A percentile compares a stretch with the other conserved stretches of the same genome.
phyloP scores from a whole-genome alignment of 129 eudicot genomes.

The Deinandra increscens region DNA sequence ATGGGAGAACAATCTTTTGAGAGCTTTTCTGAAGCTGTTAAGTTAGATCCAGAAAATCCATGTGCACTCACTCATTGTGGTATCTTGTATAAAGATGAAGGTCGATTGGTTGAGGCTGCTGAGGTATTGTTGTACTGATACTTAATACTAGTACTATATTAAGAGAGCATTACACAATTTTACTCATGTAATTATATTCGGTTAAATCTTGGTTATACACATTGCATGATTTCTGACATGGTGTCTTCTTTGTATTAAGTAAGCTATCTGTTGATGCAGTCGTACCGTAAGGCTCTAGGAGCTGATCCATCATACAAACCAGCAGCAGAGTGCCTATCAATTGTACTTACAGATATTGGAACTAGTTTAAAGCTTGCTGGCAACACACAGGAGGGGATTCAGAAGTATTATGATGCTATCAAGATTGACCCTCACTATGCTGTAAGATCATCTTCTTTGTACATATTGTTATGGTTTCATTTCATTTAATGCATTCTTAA shows the following conservation, averaged over 20 bases:
- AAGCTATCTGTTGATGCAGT: slow-evolving; percentile 45
- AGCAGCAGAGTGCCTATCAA: slow-evolving; percentile 90
- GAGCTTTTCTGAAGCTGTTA: slow-evolving; percentile 80
- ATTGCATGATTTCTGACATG: not conserved
- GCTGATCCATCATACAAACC: slow-evolving; percentile 87
- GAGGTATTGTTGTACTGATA: slow-evolving; percentile 58
- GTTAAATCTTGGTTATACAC: not conserved
- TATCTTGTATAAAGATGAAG: slow-evolving; percentile 91
- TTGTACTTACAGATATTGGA: slow-evolving; percentile 92
- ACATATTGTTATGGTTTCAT: not conserved
- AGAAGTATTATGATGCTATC: slow-evolving; percentile 94
- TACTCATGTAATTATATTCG: not conserved
- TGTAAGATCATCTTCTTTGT: slow-evolving; percentile 41
- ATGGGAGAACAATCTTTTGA: slow-evolving; percentile 74
- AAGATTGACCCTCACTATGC: slow-evolving; percentile 93
- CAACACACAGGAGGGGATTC: slow-evolving; percentile 92
- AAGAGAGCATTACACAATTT: not conserved
- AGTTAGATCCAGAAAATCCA: slow-evolving; percentile 80
- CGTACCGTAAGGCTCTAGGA: slow-evolving; percentile 81
- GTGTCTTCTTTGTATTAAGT: not conserved
- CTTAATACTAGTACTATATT: not conserved
- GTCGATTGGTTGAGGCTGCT: slow-evolving; percentile 87
- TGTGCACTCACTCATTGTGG: slow-evolving; percentile 97
- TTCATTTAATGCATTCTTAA: slow-evolving; percentile 10
- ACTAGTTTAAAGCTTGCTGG: slow-evolving; percentile 99